Evolutionary conservation across 495 filamentous ascomycete genomes (phyloP).

Genomic region (Aspergillus leporis): DNA sequence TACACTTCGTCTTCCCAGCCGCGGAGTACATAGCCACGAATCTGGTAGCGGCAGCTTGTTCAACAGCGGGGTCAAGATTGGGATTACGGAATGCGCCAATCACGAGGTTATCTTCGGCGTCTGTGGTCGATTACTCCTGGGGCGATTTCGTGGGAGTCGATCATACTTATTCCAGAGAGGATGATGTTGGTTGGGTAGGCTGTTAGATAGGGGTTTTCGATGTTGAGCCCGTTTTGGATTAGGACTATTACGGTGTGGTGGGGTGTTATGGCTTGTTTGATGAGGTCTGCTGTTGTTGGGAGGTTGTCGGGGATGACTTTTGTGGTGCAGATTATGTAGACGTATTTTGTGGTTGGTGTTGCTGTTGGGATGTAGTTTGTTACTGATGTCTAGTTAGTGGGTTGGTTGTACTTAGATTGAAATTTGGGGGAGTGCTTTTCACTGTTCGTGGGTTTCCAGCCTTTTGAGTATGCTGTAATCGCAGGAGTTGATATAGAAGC

Average conservation of each 20-base stretch:
- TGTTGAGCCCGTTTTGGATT: conserved; percentile 62
- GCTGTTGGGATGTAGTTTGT: too few relatives aligned
- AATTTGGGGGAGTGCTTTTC: too few relatives aligned
- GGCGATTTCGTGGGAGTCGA: conserved; percentile 45
- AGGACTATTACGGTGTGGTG: conserved; percentile 53
- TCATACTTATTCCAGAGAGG: conserved; percentile 54
- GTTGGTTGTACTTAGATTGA: too few relatives aligned
- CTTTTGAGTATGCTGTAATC: conserved; percentile 29
- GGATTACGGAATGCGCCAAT: conserved; percentile 45
- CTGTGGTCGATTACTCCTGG: conserved; percentile 47
- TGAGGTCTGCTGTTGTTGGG: conserved; percentile 34
- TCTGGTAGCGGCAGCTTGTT: conserved; percentile 21
- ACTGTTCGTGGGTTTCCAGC: conserved; percentile 26
- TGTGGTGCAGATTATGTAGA: conserved; percentile 52
- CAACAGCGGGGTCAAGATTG: conserved; percentile 6
- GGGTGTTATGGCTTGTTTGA: conserved; percentile 48
- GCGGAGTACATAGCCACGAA: conserved; percentile 40
- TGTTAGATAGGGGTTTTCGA: conserved; percentile 53
- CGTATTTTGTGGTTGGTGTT: conserved; percentile 18
- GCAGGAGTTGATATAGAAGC: conserved; percentile 51
- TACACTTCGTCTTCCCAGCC: conserved; percentile 26
- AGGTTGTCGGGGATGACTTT: conserved; percentile 43
- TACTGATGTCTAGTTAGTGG: too few relatives aligned
- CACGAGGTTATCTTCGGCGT: conserved; percentile 30
- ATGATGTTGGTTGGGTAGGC: conserved; percentile 53